These are phyloP conservation scores for Magnaporthiopsis incrustans DNA, from an alignment of 2,329 filamentous ascomycete genomes.

Conservation along the genomic window DNA sequence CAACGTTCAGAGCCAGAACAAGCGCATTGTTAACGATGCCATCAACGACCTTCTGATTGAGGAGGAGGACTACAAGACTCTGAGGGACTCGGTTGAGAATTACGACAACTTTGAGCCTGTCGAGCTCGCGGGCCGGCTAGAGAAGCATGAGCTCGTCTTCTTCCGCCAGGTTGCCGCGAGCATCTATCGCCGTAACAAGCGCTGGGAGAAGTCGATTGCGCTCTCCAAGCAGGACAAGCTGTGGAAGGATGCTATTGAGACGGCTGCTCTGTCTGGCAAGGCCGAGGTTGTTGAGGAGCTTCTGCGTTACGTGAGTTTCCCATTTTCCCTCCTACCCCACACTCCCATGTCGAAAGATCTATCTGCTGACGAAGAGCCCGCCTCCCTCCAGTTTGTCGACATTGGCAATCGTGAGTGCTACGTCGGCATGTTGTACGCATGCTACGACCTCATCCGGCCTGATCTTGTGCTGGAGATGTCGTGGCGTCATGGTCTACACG, in stretches of 20 bases:
- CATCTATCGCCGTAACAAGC: slow-evolving; percentile 99
- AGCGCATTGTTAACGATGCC: slow-evolving; percentile 94
- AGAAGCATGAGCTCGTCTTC: slow-evolving; percentile 97
- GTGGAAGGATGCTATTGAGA: slow-evolving; percentile 99
- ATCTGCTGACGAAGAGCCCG: slow-evolving; percentile 22
- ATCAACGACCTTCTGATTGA: slow-evolving; percentile 98
- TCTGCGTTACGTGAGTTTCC: slow-evolving; percentile 80
- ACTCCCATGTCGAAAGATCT: neutral
- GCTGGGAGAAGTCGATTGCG: slow-evolving; percentile 98
- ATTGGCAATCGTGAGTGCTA: slow-evolving; percentile 99
- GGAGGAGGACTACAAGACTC: slow-evolving; percentile 98
- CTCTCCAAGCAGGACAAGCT: slow-evolving; percentile 98
- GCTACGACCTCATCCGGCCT: slow-evolving; percentile 92
- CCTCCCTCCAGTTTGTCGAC: slow-evolving; percentile 72
- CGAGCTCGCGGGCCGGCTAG: slow-evolving; percentile 81
- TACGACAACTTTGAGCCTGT: slow-evolving; percentile 99
- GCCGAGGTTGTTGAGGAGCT: slow-evolving; percentile 89
- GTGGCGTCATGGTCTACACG: slow-evolving; percentile 87
- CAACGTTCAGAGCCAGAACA: slow-evolving; percentile 94
- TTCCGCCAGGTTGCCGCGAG: slow-evolving; percentile 97
- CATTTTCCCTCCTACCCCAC: neutral
- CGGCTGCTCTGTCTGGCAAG: slow-evolving; percentile 85
- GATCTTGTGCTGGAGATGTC: slow-evolving; percentile 93
- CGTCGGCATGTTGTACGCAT: slow-evolving; percentile 98
- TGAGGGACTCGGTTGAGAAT: slow-evolving; percentile 95